phyloP scores from a whole-genome alignment of 805 yeast genomes.

The Maudiozyma saulgeensis region DNA sequence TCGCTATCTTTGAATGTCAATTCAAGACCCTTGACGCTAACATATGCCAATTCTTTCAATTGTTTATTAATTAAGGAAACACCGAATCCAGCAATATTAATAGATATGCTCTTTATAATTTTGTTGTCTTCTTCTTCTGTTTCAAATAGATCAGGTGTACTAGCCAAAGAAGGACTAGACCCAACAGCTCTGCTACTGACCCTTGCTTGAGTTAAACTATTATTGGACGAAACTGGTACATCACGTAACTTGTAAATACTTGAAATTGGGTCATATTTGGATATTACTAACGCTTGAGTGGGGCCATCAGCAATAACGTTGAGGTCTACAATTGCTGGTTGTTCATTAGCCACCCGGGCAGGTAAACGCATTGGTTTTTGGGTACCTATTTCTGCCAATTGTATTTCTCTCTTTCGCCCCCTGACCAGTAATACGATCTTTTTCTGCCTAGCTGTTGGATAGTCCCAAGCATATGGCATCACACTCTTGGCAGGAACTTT shows the following conservation, averaged over 20 bases:
- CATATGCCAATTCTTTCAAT: conserved; percentile 69
- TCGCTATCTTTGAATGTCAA: conserved; percentile 75
- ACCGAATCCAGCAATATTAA: conserved; percentile 79
- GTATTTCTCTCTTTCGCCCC: conserved; percentile 67
- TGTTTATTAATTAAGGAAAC: conserved; percentile 68
- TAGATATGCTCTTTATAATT: conserved; percentile 34
- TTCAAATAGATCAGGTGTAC: conserved; percentile 43
- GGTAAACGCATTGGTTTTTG: conserved; percentile 78
- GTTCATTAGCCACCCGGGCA: conserved; percentile 30
- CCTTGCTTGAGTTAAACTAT: conserved; percentile 3
- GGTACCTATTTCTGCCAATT: conserved; percentile 87
- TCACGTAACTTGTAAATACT: conserved; percentile 55
- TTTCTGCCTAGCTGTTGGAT: conserved; percentile 79
- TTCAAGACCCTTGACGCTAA: conserved; percentile 76
- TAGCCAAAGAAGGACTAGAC: conserved; percentile 21
- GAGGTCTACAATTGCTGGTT: conserved; percentile 58
- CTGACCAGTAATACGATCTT: conserved; percentile 67
- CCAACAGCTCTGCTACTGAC: conserved; percentile 7
- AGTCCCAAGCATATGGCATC: conserved; percentile 98
- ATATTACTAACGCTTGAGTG: conserved; percentile 74
- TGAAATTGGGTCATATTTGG: conserved; percentile 68
- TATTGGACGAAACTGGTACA: conserved; percentile 9
- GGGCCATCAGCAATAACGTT: conserved; percentile 97
- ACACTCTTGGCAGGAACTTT: conserved; percentile 80
- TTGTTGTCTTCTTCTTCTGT: conserved; percentile 32